phyloP scores from a whole-genome alignment of 768 basidiomycete species.

The Hypholoma fasciculare region DNA sequence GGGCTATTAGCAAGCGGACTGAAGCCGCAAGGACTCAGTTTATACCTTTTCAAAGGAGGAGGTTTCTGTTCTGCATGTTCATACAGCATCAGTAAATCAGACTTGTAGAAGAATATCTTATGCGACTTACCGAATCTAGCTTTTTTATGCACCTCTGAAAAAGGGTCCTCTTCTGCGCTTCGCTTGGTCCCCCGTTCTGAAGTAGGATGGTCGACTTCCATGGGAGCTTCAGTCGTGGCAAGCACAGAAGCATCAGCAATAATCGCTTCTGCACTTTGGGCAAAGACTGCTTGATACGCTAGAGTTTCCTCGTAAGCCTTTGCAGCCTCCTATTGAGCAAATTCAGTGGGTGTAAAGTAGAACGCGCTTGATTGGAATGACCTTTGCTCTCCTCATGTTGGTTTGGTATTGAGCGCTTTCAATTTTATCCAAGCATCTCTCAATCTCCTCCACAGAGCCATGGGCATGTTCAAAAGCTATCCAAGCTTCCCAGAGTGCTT shows the following conservation, averaged over 20 bases:
- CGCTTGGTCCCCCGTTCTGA: constrained; percentile 55
- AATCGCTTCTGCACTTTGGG: constrained; percentile 28
- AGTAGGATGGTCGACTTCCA: constrained; percentile 28
- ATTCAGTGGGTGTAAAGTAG: not conserved
- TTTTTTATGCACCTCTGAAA: constrained; percentile 52
- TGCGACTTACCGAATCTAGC: constrained; percentile 51
- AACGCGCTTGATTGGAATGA: constrained; percentile 19
- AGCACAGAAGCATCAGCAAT: not conserved
- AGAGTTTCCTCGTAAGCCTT: constrained; percentile 55
- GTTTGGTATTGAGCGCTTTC: constrained; percentile 64
- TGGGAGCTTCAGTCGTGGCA: constrained; percentile 7
- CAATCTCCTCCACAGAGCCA: constrained; percentile 69
- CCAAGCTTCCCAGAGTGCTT: constrained; percentile 92
- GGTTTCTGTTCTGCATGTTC: constrained; percentile 42
- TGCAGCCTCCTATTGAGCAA: constrained; percentile 55
- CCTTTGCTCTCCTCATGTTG: constrained; percentile 65
- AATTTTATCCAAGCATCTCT: constrained; percentile 61
- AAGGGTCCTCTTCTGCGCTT: constrained; percentile 54
- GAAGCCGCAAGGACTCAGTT: constrained; percentile 6
- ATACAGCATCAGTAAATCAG: not conserved
- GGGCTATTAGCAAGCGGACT: not conserved
- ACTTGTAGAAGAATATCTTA: not conserved
- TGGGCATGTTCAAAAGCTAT: constrained; percentile 82
- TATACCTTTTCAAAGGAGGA: constrained; percentile 59
- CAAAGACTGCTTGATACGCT: constrained; percentile 36